These are phyloP conservation scores for Fraxinus albicans DNA, from an alignment of 305 asterid genomes.

Conservation along the genomic window DNA sequence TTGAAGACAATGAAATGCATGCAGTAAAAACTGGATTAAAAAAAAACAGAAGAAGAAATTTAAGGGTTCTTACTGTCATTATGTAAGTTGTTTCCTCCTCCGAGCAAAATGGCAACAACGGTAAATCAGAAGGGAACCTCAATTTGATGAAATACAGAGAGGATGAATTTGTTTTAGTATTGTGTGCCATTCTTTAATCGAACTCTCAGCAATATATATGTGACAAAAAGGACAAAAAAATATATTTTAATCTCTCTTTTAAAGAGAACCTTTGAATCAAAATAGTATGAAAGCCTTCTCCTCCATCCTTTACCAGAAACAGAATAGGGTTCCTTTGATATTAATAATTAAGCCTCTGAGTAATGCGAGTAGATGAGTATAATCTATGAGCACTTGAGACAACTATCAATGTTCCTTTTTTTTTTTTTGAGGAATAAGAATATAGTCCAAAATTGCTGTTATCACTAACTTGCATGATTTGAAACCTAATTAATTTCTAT, in stretches of 20 bases:
- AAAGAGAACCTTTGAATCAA: constrained; percentile 51
- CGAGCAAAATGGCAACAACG: background rate
- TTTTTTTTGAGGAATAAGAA: constrained; percentile 31
- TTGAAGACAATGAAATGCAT: background rate
- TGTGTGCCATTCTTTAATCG: constrained; percentile 27
- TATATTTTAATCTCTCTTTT: constrained; percentile 41
- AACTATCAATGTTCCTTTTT: constrained; percentile 18
- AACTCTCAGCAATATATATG: constrained; percentile 34
- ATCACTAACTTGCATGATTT: constrained; percentile 19
- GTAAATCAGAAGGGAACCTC: background rate
- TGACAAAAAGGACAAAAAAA: constrained; percentile 17
- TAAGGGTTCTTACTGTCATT: constrained; percentile 34
- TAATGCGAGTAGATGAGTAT: constrained; percentile 17
- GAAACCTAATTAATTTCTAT: constrained; percentile 24
- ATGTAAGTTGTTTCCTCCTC: background rate
- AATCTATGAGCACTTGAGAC: constrained; percentile 25
- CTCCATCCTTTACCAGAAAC: constrained; percentile 43
- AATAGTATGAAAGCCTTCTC: constrained; percentile 44
- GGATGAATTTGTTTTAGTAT: background rate
- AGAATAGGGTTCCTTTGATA: constrained; percentile 65
- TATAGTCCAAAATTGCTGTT: constrained; percentile 28
- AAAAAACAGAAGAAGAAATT: too few relatives aligned
- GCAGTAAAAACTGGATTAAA: background rate
- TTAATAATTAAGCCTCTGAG: constrained; percentile 23
- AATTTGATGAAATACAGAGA: constrained; percentile 5